These are phyloP conservation scores for Phytopythium montanum DNA, from an alignment of 352 stramenopile species.

Conservation along the genomic window DNA sequence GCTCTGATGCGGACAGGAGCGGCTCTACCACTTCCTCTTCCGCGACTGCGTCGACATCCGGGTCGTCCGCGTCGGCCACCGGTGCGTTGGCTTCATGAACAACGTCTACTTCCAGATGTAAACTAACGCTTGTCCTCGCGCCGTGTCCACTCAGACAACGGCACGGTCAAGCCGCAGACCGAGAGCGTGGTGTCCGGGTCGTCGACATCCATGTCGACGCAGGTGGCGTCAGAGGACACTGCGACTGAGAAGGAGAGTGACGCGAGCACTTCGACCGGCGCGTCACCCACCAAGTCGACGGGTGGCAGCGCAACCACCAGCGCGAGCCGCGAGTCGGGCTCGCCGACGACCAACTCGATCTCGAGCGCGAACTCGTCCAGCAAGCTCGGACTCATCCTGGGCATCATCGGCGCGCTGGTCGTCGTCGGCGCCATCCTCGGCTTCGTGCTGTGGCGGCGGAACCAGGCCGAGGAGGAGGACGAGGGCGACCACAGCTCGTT, in stretches of 20 bases:
- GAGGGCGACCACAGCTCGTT: slow-evolving; percentile 29
- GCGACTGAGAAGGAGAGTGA: background rate
- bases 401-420: slow-evolving; percentile 32
- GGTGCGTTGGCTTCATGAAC: too few species aligned
- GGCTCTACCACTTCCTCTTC: background rate
- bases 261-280: slow-evolving; percentile 9
- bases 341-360: slow-evolving; percentile 15
- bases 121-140: background rate
- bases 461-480: slow-evolving; percentile 50
- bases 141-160: background rate
- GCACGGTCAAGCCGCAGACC: slow-evolving; percentile 7
- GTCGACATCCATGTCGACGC: background rate
- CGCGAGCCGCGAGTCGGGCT: slow-evolving; percentile 9
- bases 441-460: slow-evolving; percentile 59
- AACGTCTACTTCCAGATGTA: too few species aligned
- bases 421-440: slow-evolving; percentile 50
- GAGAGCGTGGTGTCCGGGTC: background rate
- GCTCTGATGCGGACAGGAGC: background rate
- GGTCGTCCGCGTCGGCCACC: background rate
- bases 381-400: slow-evolving; percentile 48
- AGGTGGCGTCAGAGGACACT: background rate
- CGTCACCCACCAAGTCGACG: slow-evolving; percentile 12
- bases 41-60: background rate
- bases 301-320: slow-evolving; percentile 11
- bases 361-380: slow-evolving; percentile 19